Evolutionary conservation across 441 rosid species (phyloP), one percentile per base, ranked within the genome.

Genomic region (Gossypium gossypioides): DNA sequence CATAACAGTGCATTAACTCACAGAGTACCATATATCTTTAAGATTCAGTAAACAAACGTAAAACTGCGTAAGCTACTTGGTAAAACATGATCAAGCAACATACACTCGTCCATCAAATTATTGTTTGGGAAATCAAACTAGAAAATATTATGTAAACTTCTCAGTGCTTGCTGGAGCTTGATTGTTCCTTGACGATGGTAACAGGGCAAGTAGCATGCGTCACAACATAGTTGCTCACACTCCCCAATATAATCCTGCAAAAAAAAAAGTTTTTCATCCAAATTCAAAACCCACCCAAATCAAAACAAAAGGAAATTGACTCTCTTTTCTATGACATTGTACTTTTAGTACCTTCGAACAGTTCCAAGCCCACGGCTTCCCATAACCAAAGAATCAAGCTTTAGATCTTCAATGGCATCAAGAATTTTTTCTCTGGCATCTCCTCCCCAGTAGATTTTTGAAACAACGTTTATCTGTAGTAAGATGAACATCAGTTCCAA

Each of bases 321-420:
- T 27, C 32, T 4, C 32, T 27, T 27, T 27, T 27, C 32, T 4
- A 27, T 27, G 32, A 27, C 32, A 27, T 27, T 27, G 32, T 27
- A 27, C 6, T 29, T 32, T 32, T 18, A 51, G 6, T 78, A 86
- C 98, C 99, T 92, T 74, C 79, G 77, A 32, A 94, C 82, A 19
- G 94, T 85, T 70, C 91, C 88, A 13, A 88, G 97, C 64, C 97
- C 97, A 82, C 97, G 84, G 92, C 93, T 91, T 68, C 97, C 97
- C 93, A 92, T 87, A 61, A 91, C 88, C 71, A 94, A 19, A 52
- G 90, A 89, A 57, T 94, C 97, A 32, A 94, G 84, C 73, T 92
- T 89, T 70, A 94, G 88, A 79, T 86, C 97, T 50, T 85, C 88
- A 54, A 85, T 67, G 3, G 97, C 89, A 55, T 94, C 93, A 1